Conservation (phyloP, 306 rosid species). For the Acacia melanoxylon region DNA sequence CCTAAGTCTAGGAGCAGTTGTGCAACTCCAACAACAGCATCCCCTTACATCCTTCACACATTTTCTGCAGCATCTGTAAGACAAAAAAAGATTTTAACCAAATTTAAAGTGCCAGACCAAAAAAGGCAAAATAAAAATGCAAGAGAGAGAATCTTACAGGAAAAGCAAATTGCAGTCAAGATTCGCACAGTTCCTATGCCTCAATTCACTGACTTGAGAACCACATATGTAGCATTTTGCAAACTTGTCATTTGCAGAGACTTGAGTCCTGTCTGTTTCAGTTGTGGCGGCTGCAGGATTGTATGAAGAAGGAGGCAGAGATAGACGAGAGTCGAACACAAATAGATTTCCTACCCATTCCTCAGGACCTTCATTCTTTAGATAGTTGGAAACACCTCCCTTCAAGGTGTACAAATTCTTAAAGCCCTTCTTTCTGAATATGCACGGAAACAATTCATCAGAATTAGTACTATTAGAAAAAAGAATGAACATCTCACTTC, state of each 20-base stretch:
- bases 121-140: slow-evolving; percentile 17
- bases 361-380: slow-evolving; percentile 70
- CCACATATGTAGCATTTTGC: slow-evolving; percentile 74
- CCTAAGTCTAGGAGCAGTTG: slow-evolving; percentile 75
- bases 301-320: slow-evolving; percentile 74
- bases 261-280: slow-evolving; percentile 38
- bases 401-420: slow-evolving; percentile 70
- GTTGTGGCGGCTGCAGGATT: slow-evolving; percentile 40
- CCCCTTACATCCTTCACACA: slow-evolving; percentile 69
- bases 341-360: slow-evolving; percentile 90
- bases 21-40: slow-evolving; percentile 79
- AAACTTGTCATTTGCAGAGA: slow-evolving; percentile 49
- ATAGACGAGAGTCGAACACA: slow-evolving; percentile 90
- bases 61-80: slow-evolving; percentile 69
- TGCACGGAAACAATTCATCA: slow-evolving; percentile 23
- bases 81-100: not conserved
- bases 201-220: slow-evolving; percentile 63
- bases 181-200: slow-evolving; percentile 94
- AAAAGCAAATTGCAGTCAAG: slow-evolving; percentile 89
- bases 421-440: slow-evolving; percentile 78
- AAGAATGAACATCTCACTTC: not conserved
- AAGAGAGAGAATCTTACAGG: slow-evolving; percentile 59
- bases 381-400: slow-evolving; percentile 89
- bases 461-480: not conserved
- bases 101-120: slow-evolving; percentile 10